Evolutionary conservation across 2,329 filamentous ascomycete species (phyloP).

Genomic region (Lecanoromycetidae sp.): DNA sequence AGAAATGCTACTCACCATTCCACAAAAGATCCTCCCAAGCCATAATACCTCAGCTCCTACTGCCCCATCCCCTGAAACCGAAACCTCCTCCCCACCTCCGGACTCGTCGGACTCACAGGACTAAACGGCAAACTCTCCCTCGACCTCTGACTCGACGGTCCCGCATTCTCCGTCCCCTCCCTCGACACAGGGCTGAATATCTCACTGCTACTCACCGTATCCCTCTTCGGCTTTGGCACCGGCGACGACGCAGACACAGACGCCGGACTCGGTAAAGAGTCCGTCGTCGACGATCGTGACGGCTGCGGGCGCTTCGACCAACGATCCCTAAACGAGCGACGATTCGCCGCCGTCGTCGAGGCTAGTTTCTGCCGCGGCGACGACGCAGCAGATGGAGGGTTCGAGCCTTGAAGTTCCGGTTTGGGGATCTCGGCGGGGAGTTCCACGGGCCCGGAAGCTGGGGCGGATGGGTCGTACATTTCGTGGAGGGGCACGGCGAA

Average conservation of each 20-base stretch:
- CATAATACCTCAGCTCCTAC: too few relatives aligned
- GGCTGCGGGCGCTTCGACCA: neutral
- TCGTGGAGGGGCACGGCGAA: too few relatives aligned
- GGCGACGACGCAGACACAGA: neutral
- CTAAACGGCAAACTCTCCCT: neutral
- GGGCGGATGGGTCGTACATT: conserved; percentile 13
- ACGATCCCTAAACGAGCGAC: neutral
- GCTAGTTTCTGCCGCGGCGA: neutral
- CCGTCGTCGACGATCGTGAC: neutral
- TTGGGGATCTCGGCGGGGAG: neutral
- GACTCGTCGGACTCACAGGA: too few relatives aligned
- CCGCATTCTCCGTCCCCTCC: neutral
- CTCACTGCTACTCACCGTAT: neutral
- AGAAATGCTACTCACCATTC: too few relatives aligned
- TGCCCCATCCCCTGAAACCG: too few relatives aligned
- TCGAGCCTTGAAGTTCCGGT: conserved; percentile 1
- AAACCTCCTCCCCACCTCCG: too few relatives aligned
- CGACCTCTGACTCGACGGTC: neutral
- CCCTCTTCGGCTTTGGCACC: neutral
- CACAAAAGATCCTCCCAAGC: too few relatives aligned
- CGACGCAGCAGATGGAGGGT: neutral
- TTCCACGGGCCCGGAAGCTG: conserved; percentile 2
- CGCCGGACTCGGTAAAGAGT: neutral
- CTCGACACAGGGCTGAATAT: neutral
- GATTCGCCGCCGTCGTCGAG: neutral